Evolutionary conservation across 179 eudicot genomes (phyloP), one percentile per base, ranked within the genome.

Genomic region (Actinidia arguta): DNA sequence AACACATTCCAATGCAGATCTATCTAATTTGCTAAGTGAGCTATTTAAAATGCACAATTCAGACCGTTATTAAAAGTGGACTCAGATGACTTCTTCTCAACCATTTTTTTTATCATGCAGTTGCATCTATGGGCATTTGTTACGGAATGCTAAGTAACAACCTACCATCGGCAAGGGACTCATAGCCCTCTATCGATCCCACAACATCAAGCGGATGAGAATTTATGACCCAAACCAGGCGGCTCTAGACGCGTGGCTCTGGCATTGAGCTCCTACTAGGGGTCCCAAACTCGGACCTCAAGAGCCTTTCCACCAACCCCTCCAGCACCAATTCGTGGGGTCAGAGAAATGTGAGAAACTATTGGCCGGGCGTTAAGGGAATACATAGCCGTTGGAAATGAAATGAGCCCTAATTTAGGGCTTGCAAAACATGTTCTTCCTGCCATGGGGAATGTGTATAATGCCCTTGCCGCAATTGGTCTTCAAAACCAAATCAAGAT

Each of bases 351-450:
- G 86, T 92, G 0, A 69, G 63, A 24, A 83, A 88, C 42, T 89
- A 77, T 50, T 84, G 83, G 39, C 86, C 87, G 2, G 76, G 46
- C 52, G 88, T 91, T 52, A 83, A 72, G 18, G 84, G 89, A 83
- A 0, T 91, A 89, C 81, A 89, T 89, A 17, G 76, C 91, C 5
- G 90, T 91, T 4, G 91, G 92, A 46, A 91, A 89, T 22, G 93
- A 91, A 56, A 83, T 91, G 4, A 80, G 73, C 71, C 92, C 93
- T 36, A 44, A 36, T 0, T 79, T 39, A 0, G 64, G 16, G 50
- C 31, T 51, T 31, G 44, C 85, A 5, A 44, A 74, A 8, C 89
- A 78, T n/a, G 82, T 91, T n/a, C 88, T 85, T 22, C 88, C 88
- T 0, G 91, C 91, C 5, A 88, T 91, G 90, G 52, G 31, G 27